phyloP scores from a whole-genome alignment of 78 protist species.

The Protostelium mycophagum region DNA sequence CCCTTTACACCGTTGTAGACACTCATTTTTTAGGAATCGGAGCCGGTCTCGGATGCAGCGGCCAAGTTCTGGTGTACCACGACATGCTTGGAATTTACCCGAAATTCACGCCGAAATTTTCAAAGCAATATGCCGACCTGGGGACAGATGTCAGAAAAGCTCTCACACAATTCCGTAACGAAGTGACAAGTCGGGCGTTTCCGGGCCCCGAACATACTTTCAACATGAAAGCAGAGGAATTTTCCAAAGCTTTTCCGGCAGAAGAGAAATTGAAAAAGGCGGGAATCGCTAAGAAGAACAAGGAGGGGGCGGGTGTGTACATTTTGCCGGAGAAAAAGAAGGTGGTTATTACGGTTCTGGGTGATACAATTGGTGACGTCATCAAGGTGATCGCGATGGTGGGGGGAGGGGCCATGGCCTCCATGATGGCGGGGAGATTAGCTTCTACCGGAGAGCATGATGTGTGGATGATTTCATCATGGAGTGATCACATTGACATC shows the following conservation, averaged over 20 bases:
- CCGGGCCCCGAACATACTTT: slow-evolving; percentile 40
- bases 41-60: slow-evolving; percentile 80
- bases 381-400: slow-evolving; percentile 31
- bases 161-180: slow-evolving; percentile 21
- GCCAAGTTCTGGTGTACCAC: slow-evolving; percentile 88
- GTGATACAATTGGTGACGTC: background rate
- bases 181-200: slow-evolving; percentile 44
- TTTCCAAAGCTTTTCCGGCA: background rate
- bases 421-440: slow-evolving; percentile 47
- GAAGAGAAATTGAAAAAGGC: background rate
- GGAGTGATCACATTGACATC: slow-evolving; percentile 27
- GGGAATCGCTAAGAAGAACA: background rate
- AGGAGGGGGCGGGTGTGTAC: background rate
- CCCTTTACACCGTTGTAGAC: background rate
- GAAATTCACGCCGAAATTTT: slow-evolving; percentile 67
- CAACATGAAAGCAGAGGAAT: slow-evolving; percentile 53
- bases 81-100: slow-evolving; percentile 85
- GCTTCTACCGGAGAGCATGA: slow-evolving; percentile 17
- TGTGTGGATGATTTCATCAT: slow-evolving; percentile 65
- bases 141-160: slow-evolving; percentile 15
- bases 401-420: slow-evolving; percentile 75
- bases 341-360: background rate
- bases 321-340: background rate
- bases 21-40: slow-evolving; percentile 72
- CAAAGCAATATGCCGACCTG: slow-evolving; percentile 64